phyloP scores from a whole-genome alignment of 2,329 filamentous ascomycete species.

The Zymoseptoria ardabiliae region DNA sequence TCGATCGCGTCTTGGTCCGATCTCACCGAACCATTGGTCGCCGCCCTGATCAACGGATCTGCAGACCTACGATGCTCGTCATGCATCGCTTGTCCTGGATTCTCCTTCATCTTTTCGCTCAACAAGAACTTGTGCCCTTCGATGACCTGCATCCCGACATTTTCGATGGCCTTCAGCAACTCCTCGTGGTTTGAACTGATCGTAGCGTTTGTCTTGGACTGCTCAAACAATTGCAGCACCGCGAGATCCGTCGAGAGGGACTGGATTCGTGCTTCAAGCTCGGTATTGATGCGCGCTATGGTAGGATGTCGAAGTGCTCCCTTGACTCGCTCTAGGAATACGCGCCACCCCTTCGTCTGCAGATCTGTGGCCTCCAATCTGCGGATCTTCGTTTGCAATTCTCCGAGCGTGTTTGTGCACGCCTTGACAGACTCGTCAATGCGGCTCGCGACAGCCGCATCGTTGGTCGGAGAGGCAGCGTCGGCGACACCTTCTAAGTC shows the following conservation, averaged over 20 bases:
- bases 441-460: constrained; percentile 4
- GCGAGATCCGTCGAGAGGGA: constrained; percentile 13
- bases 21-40: neutral
- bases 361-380: neutral
- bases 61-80: neutral
- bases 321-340: constrained; percentile 7
- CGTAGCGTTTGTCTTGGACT: constrained; percentile 6
- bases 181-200: constrained; percentile 11
- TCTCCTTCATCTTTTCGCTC: neutral
- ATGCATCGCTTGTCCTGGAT: neutral
- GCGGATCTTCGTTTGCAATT: constrained; percentile 5
- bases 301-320: constrained; percentile 10
- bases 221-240: constrained; percentile 16
- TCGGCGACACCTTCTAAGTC: neutral
- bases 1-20: constrained; percentile 7
- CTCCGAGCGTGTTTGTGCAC: constrained; percentile 4
- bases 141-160: constrained; percentile 5
- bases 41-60: neutral
- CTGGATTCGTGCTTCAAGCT: constrained; percentile 18
- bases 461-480: neutral
- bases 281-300: constrained; percentile 13
- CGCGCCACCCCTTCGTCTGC: neutral
- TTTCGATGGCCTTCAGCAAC: constrained; percentile 4
- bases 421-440: constrained; percentile 9
- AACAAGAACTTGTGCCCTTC: constrained; percentile 7